Base-by-base conservation (phyloP, 2,329 filamentous ascomycete species). In the Paraphaeosphaeria minitans region DNA sequence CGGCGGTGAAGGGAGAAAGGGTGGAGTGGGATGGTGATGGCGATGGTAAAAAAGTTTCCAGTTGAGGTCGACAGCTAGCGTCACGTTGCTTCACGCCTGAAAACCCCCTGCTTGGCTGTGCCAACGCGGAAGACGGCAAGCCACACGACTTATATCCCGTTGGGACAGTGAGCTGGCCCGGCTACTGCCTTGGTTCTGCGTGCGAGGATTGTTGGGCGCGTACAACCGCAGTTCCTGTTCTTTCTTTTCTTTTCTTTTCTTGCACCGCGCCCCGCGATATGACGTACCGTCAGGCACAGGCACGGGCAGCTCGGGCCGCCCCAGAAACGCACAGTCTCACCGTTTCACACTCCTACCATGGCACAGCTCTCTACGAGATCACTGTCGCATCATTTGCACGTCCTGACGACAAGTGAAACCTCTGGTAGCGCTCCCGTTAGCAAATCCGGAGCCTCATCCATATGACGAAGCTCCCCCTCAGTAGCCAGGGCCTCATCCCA, bases 251-350 rank as follows among this genome's bases (percentile, higher is more conserved):
- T n/a, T n/a, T n/a, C n/a, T n/a, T 48, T 4, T 39, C 27, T 29
- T n/a, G 41, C 47, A 6, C 49, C 31, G 19, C 46, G 46, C 51
- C 53, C 56, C 56, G 47, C 61, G 56, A 63, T 43, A 43, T 61
- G 62, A 64, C 62, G 62, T 64, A 55, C 51, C 16, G 19, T 14
- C 37, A 46, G 43, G 55, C 52, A 56, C 52, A 56, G 39, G 43
- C 52, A 56, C 52, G 54, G 39, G 43, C 35, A 52, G 55, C 51
- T 42, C 21, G 33, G 50, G 39, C 55, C 29, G 21, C 39, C 42
- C 16, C 42, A 24, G 42, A 39, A 27, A 19, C 27, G 24, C 24
- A 31, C 46, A 31, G 41, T 39, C 42, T 39, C 31, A 48, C 19
- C 5, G 29, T 53, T 41, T 35, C 43, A 31, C 31, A 2, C 37